Evolutionary conservation across 2,329 filamentous ascomycete genomes (phyloP), one percentile per base, ranked within the genome.

Genomic region (Gyromitra esculenta): DNA sequence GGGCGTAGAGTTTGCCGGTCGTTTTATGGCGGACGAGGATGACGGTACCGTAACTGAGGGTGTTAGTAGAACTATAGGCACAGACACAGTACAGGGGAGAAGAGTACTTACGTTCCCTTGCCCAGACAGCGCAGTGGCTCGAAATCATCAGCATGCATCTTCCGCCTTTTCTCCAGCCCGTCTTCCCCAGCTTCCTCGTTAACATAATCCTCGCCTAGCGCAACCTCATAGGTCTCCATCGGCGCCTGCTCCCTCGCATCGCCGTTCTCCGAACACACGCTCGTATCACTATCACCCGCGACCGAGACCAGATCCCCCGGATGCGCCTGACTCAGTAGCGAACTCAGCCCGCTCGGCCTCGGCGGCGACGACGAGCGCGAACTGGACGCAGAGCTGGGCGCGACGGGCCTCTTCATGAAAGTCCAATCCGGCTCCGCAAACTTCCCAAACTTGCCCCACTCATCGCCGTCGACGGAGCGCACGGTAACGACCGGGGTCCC

Each of bases 71-170:
- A 73, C 60, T 74, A 63, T 31, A 21, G 11, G 50, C 1, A 52
- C 15, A 0, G 21, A 11, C 13, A 9, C 5, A 21, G 18, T 21
- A 50, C 11, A 59, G 35, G 35, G 4, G 57, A 35, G 41, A 15
- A 9, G 56, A 35, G 18, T 41, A 81, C 80, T 79, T 72, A 99
- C 13, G 96, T 94, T 63, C 96, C 96, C 83, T 98, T 98, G 73
- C 96, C 96, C 25, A 99, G 90, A 83, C 95, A 98, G 64, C 93
- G 92, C 65, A 99, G 85, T 9, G 92, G 90, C 81, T 97, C 91
- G 82, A 99, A 99, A 83, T 99, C 96, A 9, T 91, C 89, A 1
- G 94, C 91, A 7, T 91, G 91, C 91, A 98, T 97, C 86, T 99
- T 98, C 79, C 92, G 89, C 77, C 86, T 85, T 13, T 66, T 81